Conservation (phyloP, 2,329 filamentous ascomycete genomes). For the Periconia macrospinosa region DNA sequence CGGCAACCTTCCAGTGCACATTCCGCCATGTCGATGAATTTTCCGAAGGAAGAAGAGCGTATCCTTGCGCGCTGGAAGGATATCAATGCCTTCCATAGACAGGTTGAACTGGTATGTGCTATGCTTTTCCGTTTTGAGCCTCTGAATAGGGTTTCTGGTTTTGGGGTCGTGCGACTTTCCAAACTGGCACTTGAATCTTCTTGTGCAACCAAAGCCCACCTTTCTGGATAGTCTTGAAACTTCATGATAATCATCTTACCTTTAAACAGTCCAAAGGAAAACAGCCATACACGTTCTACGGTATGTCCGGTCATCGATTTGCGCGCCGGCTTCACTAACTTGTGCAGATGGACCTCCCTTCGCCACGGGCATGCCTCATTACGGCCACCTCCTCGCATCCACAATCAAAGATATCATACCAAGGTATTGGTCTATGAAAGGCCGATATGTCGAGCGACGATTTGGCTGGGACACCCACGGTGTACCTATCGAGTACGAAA, state of each 20-base stretch:
- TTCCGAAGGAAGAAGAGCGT: conserved; percentile 86
- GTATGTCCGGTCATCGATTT: conserved; percentile 65
- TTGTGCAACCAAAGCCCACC: too few species aligned
- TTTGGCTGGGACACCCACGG: conserved; percentile 98
- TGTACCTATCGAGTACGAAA: conserved; percentile 93
- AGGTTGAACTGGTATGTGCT: conserved; percentile 68
- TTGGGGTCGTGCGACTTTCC: not conserved
- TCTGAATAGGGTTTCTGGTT: not conserved
- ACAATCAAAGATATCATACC: conserved; percentile 98
- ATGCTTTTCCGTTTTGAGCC: not conserved
- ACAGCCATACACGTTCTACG: conserved; percentile 89
- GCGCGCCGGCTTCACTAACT: not conserved
- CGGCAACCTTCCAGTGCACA: conserved; percentile 17
- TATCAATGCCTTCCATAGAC: conserved; percentile 86
- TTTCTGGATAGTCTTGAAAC: not conserved
- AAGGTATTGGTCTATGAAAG: conserved; percentile 97
- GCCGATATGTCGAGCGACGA: conserved; percentile 84
- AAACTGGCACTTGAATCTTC: not conserved
- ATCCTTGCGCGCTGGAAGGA: conserved; percentile 86
- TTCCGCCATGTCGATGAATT: conserved; percentile 77
- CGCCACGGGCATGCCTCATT: conserved; percentile 63
- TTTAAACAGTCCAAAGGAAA: conserved; percentile 65
- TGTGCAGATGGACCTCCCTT: conserved; percentile 60
- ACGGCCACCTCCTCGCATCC: conserved; percentile 80
- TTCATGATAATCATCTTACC: conserved; percentile 6